Evolutionary conservation across 2,329 filamentous ascomycete species (phyloP), one percentile per base, ranked within the genome.

Genomic region (Fusarium verrucosum): DNA sequence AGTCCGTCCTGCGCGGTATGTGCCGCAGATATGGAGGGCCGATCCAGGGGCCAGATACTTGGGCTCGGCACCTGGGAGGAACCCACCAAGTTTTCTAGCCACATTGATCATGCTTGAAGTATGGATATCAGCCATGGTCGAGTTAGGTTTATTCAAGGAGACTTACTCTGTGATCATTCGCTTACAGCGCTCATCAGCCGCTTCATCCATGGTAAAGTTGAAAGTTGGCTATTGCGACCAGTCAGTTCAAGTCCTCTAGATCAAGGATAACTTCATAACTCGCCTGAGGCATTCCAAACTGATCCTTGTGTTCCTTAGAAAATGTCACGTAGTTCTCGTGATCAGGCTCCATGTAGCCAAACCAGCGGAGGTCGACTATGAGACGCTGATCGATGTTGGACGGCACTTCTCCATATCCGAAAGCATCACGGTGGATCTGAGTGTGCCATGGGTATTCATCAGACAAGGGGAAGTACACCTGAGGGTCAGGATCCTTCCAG

Each of bases 371-470:
- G 26, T 56, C 52, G 0, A 56, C 52, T 1, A 53, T 32, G 0
- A 56, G 52, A 0, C 52, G 52, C 36, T 56, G 52, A 4, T 56
- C 52, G 1, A 56, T 35, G 20, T 51, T 53, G 0, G 52, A 36
- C 0, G 47, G 52, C 0, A 56, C 52, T 2, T 56, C 47, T 2
- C 47, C 52, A 8, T 56, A 56, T 1, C 47, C 52, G 9, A 56
- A 56, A 5, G 52, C 47, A 25, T 56, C 52, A 0, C 52, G 52
- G 3, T 43, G 52, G 5, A 56, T 53, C 32, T 56, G 47, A 4
- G 52, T 53, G 4, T 56, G 52, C 52, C 36, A 56, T 3, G 47
- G 52, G 7, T 56, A 56, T 1, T 56, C 26, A n/a, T 56, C 38
- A 3, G 52, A 56, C 3, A 53, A 3, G 1, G 52, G 52, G 32